Evolutionary conservation across 1,139 yeast genomes (phyloP).

Genomic region (Diutina neorugosa): DNA sequence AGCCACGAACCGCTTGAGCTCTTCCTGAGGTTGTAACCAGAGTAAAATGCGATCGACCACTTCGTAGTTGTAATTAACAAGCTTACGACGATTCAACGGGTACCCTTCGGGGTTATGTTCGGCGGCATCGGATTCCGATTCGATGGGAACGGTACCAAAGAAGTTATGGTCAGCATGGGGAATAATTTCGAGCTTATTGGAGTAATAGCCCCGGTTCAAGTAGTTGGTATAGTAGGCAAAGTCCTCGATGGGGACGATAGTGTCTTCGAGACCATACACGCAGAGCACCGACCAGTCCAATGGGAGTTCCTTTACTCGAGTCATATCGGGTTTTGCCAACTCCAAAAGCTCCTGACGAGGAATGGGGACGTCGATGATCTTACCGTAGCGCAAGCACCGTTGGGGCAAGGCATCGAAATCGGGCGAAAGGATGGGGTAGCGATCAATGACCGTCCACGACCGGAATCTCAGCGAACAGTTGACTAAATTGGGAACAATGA

Average conservation of each 20-base stretch:
- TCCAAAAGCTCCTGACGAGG: constrained; percentile 42
- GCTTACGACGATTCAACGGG: constrained; percentile 32
- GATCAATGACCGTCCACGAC: constrained; percentile 22
- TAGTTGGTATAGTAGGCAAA: constrained; percentile 44
- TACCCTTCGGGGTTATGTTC: constrained; percentile 22
- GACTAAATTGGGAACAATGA: constrained; percentile 48
- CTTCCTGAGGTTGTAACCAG: constrained; percentile 39
- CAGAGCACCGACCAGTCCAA: constrained; percentile 44
- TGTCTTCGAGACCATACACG: constrained; percentile 61
- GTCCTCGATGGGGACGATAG: constrained; percentile 53
- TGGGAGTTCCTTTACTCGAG: constrained; percentile 28
- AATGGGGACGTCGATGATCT: constrained; percentile 23
- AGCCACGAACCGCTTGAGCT: constrained; percentile 39
- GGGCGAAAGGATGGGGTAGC: constrained; percentile 16
- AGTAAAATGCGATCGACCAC: constrained; percentile 43
- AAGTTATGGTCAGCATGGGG: constrained; percentile 74
- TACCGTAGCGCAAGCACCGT: constrained; percentile 37
- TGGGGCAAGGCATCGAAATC: constrained; percentile 17
- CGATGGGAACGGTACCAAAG: constrained; percentile 35
- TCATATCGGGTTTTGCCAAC: constrained; percentile 40
- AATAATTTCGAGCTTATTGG: constrained; percentile 47
- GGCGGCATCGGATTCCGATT: constrained; percentile 18
- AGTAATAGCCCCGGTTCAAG: constrained; percentile 36
- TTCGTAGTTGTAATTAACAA: constrained; percentile 43
- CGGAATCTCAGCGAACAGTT: constrained; percentile 62